Percentiles rank a stretch among this genome's conserved stretches.
Conservation (phyloP, 2,329 filamentous ascomycete species). For the Trichoderma arundinaceum region DNA sequence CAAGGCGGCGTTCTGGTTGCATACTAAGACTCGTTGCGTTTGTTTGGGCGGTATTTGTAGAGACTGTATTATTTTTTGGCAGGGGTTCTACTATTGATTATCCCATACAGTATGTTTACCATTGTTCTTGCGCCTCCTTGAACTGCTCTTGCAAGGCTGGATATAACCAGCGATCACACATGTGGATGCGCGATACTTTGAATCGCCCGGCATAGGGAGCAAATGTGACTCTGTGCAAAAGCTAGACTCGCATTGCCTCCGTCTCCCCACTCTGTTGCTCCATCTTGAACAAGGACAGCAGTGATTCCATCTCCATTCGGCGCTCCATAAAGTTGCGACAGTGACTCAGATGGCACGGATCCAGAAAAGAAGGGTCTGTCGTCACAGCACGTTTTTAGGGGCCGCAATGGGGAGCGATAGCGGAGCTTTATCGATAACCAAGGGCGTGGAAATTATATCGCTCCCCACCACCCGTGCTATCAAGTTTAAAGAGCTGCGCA, state of each 20-base stretch:
- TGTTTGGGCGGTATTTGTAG: slow-evolving; percentile 38
- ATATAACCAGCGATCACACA: not conserved
- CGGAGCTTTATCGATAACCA: slow-evolving; percentile 34
- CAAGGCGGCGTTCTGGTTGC: slow-evolving; percentile 39
- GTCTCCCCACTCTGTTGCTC: not conserved
- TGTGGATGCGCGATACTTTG: not conserved
- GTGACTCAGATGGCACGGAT: slow-evolving; percentile 8
- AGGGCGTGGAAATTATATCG: slow-evolving; percentile 23
- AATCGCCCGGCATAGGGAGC: too few species aligned
- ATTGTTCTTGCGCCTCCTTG: not conserved
- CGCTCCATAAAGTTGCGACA: not conserved
- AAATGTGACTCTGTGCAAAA: too few species aligned
- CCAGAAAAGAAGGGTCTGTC: not conserved
- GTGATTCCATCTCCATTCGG: not conserved
- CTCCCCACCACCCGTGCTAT: not conserved
- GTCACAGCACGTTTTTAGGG: not conserved
- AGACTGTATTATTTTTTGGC: slow-evolving; percentile 30
- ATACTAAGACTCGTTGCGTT: slow-evolving; percentile 37
- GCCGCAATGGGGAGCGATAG: slow-evolving; percentile 20
- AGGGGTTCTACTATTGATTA: slow-evolving; percentile 22
- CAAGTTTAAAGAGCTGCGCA: not conserved
- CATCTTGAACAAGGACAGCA: not conserved
- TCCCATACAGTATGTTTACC: slow-evolving; percentile 22
- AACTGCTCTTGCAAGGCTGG: not conserved
- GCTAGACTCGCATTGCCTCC: not conserved